Conservation (phyloP, 176 grass and related monocot genomes). For the Areca catechu region DNA sequence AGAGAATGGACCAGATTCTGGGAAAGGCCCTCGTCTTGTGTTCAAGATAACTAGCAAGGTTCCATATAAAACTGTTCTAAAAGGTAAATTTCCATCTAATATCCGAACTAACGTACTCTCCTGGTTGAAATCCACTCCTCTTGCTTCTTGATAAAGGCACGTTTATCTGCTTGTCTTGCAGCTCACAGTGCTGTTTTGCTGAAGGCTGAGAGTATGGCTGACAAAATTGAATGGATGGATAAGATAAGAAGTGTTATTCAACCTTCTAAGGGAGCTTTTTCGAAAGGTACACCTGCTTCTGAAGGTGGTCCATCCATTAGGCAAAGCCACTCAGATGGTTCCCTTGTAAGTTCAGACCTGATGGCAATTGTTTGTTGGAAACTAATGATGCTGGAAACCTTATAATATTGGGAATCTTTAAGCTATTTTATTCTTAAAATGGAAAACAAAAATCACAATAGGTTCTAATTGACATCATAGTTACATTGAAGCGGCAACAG, state of each 20-base stretch:
- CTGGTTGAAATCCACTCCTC: background rate
- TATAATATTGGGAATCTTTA: no score
- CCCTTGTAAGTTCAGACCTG: slow-evolving; percentile 48
- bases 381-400: background rate
- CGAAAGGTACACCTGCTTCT: slow-evolving; percentile 42
- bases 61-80: slow-evolving; percentile 90
- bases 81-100: slow-evolving; percentile 43
- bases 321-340: slow-evolving; percentile 74
- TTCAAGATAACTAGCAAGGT: slow-evolving; percentile 96
- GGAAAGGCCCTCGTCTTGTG: slow-evolving; percentile 54
- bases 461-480: no score
- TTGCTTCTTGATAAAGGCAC: background rate
- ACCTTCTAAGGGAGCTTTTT: slow-evolving; percentile 44
- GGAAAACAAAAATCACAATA: no score
- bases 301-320: slow-evolving; percentile 53
- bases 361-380: background rate
- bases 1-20: slow-evolving; percentile 51
- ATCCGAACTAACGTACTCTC: slow-evolving; percentile 1
- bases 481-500: no score
- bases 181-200: slow-evolving; percentile 84
- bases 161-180: slow-evolving; percentile 31
- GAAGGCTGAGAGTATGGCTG: slow-evolving; percentile 78
- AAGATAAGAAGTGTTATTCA: slow-evolving; percentile 80
- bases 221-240: slow-evolving; percentile 91
- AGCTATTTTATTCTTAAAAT: no score